Evolutionary conservation across 2,329 filamentous ascomycete species (phyloP).

Genomic region (Phyllosticta citrichinensis): DNA sequence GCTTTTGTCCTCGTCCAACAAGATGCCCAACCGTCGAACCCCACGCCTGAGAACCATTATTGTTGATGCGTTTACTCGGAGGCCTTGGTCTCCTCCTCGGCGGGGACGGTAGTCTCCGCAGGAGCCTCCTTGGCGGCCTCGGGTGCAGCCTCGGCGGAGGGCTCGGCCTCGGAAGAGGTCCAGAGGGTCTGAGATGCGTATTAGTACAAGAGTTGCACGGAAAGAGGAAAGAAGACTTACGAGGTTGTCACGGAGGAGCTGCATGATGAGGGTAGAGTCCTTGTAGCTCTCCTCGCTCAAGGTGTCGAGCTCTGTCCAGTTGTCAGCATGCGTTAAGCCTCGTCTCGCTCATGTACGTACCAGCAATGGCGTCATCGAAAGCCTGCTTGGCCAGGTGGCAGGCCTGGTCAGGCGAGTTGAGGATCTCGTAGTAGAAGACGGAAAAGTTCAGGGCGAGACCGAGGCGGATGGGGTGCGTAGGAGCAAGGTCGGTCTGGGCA

Average conservation of each 20-base stretch:
- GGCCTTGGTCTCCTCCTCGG: constrained; percentile 10
- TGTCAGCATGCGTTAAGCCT: not conserved
- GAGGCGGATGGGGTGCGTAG: constrained; percentile 87
- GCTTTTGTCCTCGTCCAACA: constrained; percentile 11
- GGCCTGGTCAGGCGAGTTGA: constrained; percentile 95
- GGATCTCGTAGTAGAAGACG: constrained; percentile 99
- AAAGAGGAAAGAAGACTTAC: not conserved
- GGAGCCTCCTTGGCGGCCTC: constrained; percentile 39
- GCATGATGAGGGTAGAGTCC: constrained; percentile 99
- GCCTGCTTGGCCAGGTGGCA: constrained; percentile 96
- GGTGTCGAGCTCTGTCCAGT: constrained; percentile 69
- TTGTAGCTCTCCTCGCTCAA: constrained; percentile 97
- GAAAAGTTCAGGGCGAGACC: constrained; percentile 93
- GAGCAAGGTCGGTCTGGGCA: constrained; percentile 77
- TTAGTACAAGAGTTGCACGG: not conserved
- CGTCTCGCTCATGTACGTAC: not conserved
- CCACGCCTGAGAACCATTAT: constrained; percentile 7
- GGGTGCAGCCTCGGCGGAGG: constrained; percentile 41
- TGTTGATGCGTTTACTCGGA: constrained; percentile 7
- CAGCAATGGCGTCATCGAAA: constrained; percentile 80
- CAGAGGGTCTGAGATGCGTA: constrained; percentile 57
- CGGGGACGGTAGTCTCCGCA: constrained; percentile 32
- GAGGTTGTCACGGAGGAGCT: constrained; percentile 94
- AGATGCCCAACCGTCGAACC: constrained; percentile 9
- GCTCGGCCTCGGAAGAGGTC: constrained; percentile 85